Evolutionary conservation across 2,329 filamentous ascomycete genomes (phyloP).

Genomic region (Fusarium sp.): DNA sequence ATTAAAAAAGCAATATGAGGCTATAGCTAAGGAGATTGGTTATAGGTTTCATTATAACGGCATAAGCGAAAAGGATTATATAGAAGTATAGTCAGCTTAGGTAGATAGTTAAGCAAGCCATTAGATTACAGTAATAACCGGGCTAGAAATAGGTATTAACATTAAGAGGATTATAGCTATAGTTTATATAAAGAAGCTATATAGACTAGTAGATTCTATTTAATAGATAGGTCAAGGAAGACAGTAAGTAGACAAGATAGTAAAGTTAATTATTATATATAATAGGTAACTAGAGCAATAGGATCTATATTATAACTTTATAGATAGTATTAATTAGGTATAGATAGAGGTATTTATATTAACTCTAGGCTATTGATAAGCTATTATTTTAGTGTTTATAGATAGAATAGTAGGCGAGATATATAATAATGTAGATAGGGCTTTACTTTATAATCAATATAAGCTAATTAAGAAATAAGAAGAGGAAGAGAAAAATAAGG

Average conservation of each 20-base stretch:
- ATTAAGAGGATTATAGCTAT: not conserved
- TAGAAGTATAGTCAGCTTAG: not conserved
- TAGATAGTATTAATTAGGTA: slow-evolving; percentile 1
- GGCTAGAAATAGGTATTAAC: not conserved
- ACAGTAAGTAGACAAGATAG: not conserved
- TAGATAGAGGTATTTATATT: slow-evolving; percentile 6
- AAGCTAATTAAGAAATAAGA: too few relatives aligned
- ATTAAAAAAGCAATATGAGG: not conserved
- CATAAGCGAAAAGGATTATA: not conserved
- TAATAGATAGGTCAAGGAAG: not conserved
- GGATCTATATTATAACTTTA: not conserved
- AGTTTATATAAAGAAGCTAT: not conserved
- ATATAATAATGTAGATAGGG: not conserved
- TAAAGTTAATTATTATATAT: not conserved
- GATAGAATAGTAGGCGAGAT: not conserved
- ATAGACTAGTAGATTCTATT: not conserved
- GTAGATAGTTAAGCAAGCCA: not conserved
- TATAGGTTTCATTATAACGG: not conserved
- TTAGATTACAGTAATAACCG: not conserved
- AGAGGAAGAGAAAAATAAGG: too few relatives aligned
- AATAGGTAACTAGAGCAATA: not conserved
- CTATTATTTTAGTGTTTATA: not conserved
- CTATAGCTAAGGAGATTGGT: not conserved
- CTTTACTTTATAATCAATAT: not conserved
- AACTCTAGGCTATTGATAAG: not conserved